Evolutionary conservation across 2,329 filamentous ascomycete species (phyloP).

Genomic region (Gnomoniopsis sp.): DNA sequence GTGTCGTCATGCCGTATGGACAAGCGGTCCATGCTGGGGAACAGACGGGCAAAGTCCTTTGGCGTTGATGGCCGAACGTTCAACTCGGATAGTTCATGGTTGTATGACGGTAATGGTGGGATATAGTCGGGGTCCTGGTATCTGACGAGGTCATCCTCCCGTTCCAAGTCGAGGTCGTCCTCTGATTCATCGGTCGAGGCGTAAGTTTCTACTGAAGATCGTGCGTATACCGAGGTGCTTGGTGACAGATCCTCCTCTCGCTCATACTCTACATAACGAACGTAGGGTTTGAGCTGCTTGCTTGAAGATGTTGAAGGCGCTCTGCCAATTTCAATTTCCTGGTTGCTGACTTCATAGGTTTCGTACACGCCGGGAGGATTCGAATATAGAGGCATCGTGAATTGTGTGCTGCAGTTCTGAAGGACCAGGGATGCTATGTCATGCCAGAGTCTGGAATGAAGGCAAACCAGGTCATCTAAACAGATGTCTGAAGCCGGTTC

Average conservation of each 20-base stretch:
- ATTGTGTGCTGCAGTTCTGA: not conserved
- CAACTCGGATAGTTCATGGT: slow-evolving; percentile 58
- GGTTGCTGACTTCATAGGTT: slow-evolving; percentile 4
- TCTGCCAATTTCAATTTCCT: not conserved
- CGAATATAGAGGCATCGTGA: slow-evolving; percentile 14
- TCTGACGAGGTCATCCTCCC: slow-evolving; percentile 31
- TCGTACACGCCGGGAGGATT: slow-evolving; percentile 3
- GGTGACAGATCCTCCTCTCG: slow-evolving; percentile 35
- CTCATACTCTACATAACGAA: slow-evolving; percentile 13
- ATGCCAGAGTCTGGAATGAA: not conserved
- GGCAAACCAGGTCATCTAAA: slow-evolving; percentile 1
- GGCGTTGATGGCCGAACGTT: slow-evolving; percentile 75
- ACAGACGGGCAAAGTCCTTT: slow-evolving; percentile 77
- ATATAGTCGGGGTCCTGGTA: slow-evolving; percentile 34
- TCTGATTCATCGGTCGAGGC: slow-evolving; percentile 67
- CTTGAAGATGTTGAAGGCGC: slow-evolving; percentile 6
- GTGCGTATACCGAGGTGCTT: slow-evolving; percentile 40
- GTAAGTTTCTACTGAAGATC: slow-evolving; percentile 74
- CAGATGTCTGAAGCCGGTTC: not conserved
- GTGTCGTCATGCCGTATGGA: slow-evolving; percentile 89
- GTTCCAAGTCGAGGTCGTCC: slow-evolving; percentile 46
- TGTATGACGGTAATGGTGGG: slow-evolving; percentile 55
- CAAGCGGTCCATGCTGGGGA: slow-evolving; percentile 78
- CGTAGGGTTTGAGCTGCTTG: slow-evolving; percentile 8
- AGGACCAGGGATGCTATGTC: not conserved